These are phyloP conservation scores for Akanthomyces dipterigenus DNA, from an alignment of 2,329 filamentous ascomycete genomes.

Conservation along the genomic window DNA sequence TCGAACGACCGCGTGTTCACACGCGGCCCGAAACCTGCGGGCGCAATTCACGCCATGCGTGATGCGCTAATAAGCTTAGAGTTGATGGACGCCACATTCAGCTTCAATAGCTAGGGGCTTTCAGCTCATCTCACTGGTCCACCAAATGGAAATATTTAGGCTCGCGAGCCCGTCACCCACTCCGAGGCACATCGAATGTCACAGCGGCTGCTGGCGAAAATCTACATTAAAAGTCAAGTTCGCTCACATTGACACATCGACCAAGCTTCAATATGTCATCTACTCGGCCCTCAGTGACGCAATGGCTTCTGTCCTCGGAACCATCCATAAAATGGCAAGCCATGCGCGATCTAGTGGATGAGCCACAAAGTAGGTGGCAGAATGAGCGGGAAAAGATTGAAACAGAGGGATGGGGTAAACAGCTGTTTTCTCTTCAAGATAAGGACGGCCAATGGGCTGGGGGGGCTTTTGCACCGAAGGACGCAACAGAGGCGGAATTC, in stretches of 20 bases:
- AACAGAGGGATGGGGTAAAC: conserved; percentile 2
- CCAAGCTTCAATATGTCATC: no score
- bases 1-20: not conserved
- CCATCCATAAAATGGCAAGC: conserved; percentile 2
- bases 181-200: no score
- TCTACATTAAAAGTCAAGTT: not conserved
- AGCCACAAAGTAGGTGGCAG: not conserved
- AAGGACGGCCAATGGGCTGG: conserved; percentile 8
- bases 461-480: conserved; percentile 1
- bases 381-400: not conserved
- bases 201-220: no score
- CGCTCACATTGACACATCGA: not conserved
- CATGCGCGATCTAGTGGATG: not conserved
- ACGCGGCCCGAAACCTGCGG: not conserved
- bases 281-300: not conserved
- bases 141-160: no score
- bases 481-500: conserved; percentile 2
- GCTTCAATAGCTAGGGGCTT: not conserved
- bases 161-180: no score
- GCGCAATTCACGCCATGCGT: not conserved
- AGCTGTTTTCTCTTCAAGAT: conserved; percentile 1
- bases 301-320: conserved; percentile 2
- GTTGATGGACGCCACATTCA: not conserved
- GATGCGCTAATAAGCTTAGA: not conserved
- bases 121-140: not conserved